A percentile compares a stretch with the other conserved stretches of the same genome.
Conservation (phyloP, 2,329 filamentous ascomycete genomes). For the Didymella glomerata region DNA sequence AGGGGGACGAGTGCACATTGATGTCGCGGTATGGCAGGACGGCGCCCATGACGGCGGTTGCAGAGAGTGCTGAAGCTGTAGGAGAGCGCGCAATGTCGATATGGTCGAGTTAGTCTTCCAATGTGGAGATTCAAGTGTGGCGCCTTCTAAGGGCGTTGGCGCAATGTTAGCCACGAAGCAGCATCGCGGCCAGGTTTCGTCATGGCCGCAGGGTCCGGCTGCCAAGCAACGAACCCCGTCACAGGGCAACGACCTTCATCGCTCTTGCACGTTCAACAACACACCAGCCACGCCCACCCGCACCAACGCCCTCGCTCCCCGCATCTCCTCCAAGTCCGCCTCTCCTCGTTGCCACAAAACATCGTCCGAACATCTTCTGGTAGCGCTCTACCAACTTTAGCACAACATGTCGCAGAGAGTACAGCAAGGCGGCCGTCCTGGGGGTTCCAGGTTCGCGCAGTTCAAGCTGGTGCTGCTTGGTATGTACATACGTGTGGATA, state of each 20-base stretch:
- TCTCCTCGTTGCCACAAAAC: constrained; percentile 8
- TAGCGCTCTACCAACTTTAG: constrained; percentile 35
- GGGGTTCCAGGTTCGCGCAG: constrained; percentile 85
- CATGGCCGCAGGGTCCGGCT: constrained; percentile 17
- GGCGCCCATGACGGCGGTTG: constrained; percentile 56
- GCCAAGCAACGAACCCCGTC: constrained; percentile 20
- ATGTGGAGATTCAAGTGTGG: constrained; percentile 4
- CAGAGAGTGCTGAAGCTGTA: not conserved
- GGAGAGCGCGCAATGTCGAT: not conserved
- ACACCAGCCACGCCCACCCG: constrained; percentile 14
- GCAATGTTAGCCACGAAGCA: constrained; percentile 9
- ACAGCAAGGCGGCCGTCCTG: constrained; percentile 72
- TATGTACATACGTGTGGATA: constrained; percentile 57
- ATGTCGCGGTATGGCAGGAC: constrained; percentile 88
- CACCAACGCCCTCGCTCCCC: constrained; percentile 22
- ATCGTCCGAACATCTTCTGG: constrained; percentile 19
- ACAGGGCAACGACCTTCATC: constrained; percentile 21
- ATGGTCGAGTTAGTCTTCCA: not conserved
- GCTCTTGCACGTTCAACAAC: constrained; percentile 21
- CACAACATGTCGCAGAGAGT: constrained; percentile 82
- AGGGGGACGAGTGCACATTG: constrained; percentile 90
- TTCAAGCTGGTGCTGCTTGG: constrained; percentile 98
- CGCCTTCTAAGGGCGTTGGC: constrained; percentile 4
- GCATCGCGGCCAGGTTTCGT: constrained; percentile 23
- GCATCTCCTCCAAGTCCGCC: not conserved